Evolutionary conservation across 495 filamentous ascomycete genomes (phyloP).

Genomic region (Xanthoparmelia taractica): DNA sequence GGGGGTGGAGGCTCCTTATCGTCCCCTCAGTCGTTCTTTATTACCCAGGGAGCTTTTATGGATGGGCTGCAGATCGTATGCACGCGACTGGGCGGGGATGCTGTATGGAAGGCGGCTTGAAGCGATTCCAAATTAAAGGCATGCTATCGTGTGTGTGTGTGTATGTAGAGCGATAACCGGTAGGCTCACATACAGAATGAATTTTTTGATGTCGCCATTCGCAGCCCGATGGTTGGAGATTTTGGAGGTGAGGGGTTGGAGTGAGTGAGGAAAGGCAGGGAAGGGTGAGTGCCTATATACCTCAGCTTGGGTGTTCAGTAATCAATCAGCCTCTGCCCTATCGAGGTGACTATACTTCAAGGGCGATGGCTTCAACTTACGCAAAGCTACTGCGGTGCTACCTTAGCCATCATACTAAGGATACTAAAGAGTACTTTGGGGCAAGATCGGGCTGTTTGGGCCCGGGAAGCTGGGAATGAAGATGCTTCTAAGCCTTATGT

Average conservation of each 20-base stretch:
- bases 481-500: not conserved
- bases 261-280: not conserved
- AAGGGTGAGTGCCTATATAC: not conserved
- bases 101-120: not conserved
- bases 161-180: not conserved
- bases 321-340: not conserved
- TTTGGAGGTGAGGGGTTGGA: too few relatives aligned
- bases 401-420: not conserved
- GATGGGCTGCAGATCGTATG: conserved; percentile 9
- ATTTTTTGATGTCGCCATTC: not conserved
- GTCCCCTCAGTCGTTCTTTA: conserved; percentile 10
- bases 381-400: not conserved
- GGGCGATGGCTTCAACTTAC: not conserved
- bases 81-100: not conserved
- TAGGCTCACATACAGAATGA: too few relatives aligned
- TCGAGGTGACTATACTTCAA: not conserved
- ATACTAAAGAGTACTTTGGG: not conserved
- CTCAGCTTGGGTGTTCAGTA: not conserved
- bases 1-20: conserved; percentile 8
- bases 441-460: not conserved
- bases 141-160: not conserved
- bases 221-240: too few relatives aligned
- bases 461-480: not conserved
- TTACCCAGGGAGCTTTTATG: not conserved
- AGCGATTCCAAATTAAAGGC: not conserved